A percentile compares a stretch with the other conserved stretches of the same genome.
Conservation (phyloP, 2,329 filamentous ascomycete genomes). For the Curvularia eragrostidis region DNA sequence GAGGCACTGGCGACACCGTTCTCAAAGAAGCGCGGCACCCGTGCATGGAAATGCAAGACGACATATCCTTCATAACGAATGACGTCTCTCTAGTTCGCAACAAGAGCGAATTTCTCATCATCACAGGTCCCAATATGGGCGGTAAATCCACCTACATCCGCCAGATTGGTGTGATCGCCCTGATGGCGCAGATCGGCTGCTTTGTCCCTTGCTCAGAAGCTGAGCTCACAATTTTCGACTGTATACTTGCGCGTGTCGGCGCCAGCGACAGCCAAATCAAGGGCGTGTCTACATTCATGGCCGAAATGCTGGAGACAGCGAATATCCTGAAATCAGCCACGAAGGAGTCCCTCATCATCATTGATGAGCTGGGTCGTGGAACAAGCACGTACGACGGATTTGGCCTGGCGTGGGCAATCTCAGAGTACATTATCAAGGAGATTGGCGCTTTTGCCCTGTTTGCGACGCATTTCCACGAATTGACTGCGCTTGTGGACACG, state of each 20-base stretch:
- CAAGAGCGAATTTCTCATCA: constrained; percentile 89
- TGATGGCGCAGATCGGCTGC: constrained; percentile 96
- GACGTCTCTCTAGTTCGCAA: constrained; percentile 83
- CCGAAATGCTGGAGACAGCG: constrained; percentile 98
- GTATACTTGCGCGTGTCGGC: constrained; percentile 92
- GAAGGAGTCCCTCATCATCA: constrained; percentile 94
- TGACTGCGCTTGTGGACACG: constrained; percentile 87
- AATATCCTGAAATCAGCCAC: constrained; percentile 98
- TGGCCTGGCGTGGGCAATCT: constrained; percentile 98
- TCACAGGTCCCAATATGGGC: constrained; percentile 98
- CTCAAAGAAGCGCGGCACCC: constrained; percentile 95
- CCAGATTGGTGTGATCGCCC: constrained; percentile 92
- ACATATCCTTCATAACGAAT: constrained; percentile 98
- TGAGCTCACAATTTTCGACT: constrained; percentile 94
- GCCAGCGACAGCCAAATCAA: constrained; percentile 97
- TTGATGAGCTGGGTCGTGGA: constrained; percentile 94
- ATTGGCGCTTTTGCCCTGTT: constrained; percentile 95
- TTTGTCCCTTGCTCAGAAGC: constrained; percentile 93
- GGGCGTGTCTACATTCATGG: constrained; percentile 98
- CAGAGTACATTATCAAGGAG: constrained; percentile 94
- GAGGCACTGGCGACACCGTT: constrained; percentile 85
- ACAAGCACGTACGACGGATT: constrained; percentile 99
- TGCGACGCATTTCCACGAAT: constrained; percentile 97
- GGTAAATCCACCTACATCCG: constrained; percentile 98
- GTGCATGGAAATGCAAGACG: constrained; percentile 98